These are phyloP conservation scores for Colletotrichum endophyticum DNA, from an alignment of 2,329 filamentous ascomycete species.

Conservation along the genomic window DNA sequence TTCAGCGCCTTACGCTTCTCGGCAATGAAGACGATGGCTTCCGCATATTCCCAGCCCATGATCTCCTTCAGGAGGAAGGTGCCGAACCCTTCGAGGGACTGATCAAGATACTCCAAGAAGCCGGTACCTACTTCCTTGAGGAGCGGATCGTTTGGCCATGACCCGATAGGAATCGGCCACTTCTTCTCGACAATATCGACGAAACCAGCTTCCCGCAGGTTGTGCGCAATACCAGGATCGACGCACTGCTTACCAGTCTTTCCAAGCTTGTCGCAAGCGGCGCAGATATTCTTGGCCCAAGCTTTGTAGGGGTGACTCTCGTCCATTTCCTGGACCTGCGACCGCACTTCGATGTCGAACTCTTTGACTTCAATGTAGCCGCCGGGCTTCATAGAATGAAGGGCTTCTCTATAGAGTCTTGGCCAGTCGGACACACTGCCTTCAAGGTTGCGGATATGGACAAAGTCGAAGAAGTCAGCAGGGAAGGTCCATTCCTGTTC, in stretches of 20 bases:
- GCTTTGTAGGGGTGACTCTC: not conserved
- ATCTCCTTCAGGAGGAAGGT: conserved; percentile 31
- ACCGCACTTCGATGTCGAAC: conserved; percentile 24
- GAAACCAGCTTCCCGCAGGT: conserved; percentile 22
- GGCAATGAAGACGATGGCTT: conserved; percentile 24
- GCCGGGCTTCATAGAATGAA: conserved; percentile 49
- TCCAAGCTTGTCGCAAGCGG: not conserved
- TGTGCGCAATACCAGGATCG: not conserved
- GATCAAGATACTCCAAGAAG: conserved; percentile 26
- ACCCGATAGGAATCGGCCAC: conserved; percentile 21
- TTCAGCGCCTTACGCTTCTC: conserved; percentile 20
- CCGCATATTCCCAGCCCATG: conserved; percentile 30
- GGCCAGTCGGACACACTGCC: conserved; percentile 64
- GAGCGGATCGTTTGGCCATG: conserved; percentile 18
- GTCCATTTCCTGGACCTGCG: not conserved
- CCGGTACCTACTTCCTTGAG: conserved; percentile 19
- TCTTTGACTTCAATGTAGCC: conserved; percentile 36
- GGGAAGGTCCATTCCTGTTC: conserved; percentile 43
- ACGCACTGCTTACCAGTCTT: not conserved
- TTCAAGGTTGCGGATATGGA: conserved; percentile 64
- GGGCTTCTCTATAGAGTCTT: conserved; percentile 57
- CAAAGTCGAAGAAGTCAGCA: conserved; percentile 56
- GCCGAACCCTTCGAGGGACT: conserved; percentile 32
- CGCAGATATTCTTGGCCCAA: not conserved
- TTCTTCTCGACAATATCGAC: conserved; percentile 14